Base-by-base conservation (phyloP, 139 green algal genomes). In the Ulvella scutata region DNA sequence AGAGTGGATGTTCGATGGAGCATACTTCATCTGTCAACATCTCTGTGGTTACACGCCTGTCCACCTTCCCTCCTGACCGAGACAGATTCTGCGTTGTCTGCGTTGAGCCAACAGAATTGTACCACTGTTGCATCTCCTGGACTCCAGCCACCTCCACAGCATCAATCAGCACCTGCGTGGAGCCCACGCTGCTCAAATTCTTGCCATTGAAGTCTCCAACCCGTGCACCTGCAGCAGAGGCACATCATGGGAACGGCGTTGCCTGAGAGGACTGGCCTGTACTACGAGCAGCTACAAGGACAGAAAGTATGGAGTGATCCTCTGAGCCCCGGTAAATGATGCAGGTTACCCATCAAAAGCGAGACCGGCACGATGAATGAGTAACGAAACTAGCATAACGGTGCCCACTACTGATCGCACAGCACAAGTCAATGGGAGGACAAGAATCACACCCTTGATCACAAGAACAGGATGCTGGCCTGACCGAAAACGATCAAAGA, bases 151-250 rank as follows among this genome's bases (percentile, higher is more conserved):
- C 43, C 62, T 92, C 82, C 10, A 80, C 79, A 1, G 90, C 90
- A 67, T 98, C 84, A 2, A 98, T 61, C 20, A 83, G 23, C 4
- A 98, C 40, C 0, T 59, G 61, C 37, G 79, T 91, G 34, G 81
- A 88, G 51, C 73, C 79, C 31, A 92, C 40, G 3, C 90, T 93
- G 73, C 81, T 87, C 37, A 99, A 80, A 34, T 80, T 96, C 74
- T 90, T 92, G 74, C 95, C 95, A 74, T 95, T 94, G 85, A 92
- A 99, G 73, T 98, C 93, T 0, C 95, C 94, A 6, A 99, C 84
- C 3, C 91, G 80, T 0, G 80, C 87, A 6, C 51, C 82, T 13
- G 36, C 13, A 74, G 43, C 43, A 61, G 21, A 61, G 43, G 43
- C 43, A 61, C 43, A 61, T 21, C 20, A 61, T n/a, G 75, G n/a